phyloP scores from a whole-genome alignment of 2,329 filamentous ascomycete genomes.

The Onygena corvina region DNA sequence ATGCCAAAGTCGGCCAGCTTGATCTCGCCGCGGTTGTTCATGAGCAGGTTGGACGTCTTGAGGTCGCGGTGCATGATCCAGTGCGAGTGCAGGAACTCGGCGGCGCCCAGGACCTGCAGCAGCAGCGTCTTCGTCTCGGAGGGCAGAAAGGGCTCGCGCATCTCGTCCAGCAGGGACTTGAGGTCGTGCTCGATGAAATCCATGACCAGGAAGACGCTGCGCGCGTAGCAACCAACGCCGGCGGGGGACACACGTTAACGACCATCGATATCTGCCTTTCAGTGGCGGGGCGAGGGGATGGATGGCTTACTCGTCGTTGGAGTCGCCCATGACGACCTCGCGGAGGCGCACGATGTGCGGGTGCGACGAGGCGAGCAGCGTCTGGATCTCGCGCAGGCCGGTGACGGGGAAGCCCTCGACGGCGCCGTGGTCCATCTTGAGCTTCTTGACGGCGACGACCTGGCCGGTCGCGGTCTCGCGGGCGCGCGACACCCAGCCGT shows the following conservation, averaged over 20 bases:
- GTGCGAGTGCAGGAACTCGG: slow-evolving; percentile 73
- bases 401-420: slow-evolving; percentile 81
- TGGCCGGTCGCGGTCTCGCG: slow-evolving; percentile 59
- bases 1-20: slow-evolving; percentile 98
- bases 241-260: slow-evolving; percentile 24
- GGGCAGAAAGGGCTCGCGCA: slow-evolving; percentile 83
- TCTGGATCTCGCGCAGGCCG: slow-evolving; percentile 85
- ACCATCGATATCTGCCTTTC: slow-evolving; percentile 29
- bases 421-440: slow-evolving; percentile 78
- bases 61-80: slow-evolving; percentile 91
- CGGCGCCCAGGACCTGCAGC: slow-evolving; percentile 65
- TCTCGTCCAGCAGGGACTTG: slow-evolving; percentile 82
- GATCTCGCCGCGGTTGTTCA: slow-evolving; percentile 88
- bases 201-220: slow-evolving; percentile 82
- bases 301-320: slow-evolving; percentile 42
- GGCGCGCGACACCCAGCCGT: slow-evolving; percentile 85
- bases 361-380: slow-evolving; percentile 67
- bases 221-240: slow-evolving; percentile 19
- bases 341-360: slow-evolving; percentile 68
- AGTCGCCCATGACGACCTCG: slow-evolving; percentile 71
- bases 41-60: slow-evolving; percentile 84
- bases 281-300: slow-evolving; percentile 13
- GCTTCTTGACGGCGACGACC: slow-evolving; percentile 81
- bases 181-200: slow-evolving; percentile 97
- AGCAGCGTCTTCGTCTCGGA: slow-evolving; percentile 89